These are phyloP conservation scores for Claviceps fusiformis DNA, from an alignment of 2,329 filamentous ascomycete species.

Conservation along the genomic window DNA sequence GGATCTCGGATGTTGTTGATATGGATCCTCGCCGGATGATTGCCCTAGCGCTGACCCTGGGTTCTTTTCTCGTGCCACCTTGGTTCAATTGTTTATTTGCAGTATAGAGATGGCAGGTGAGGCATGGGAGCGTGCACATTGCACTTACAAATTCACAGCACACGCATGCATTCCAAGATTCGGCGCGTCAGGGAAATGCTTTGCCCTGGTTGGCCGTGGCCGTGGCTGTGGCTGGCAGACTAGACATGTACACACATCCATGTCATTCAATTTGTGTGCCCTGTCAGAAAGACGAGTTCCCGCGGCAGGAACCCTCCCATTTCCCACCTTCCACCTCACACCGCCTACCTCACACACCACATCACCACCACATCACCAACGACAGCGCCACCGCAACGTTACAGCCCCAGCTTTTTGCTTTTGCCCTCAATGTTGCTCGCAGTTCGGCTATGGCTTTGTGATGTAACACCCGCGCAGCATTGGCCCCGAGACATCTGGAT, in stretches of 20 bases:
- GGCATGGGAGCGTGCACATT: no score
- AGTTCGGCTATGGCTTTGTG: background rate
- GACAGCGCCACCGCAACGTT: slow-evolving; percentile 11
- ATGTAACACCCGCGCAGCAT: background rate
- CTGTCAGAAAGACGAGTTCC: no score
- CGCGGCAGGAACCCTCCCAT: no score
- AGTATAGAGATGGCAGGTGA: no score
- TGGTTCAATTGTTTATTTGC: background rate
- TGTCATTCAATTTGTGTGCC: no score
- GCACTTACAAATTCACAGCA: no score
- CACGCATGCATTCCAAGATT: no score
- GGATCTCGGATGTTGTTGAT: background rate
- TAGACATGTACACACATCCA: no score
- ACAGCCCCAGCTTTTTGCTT: slow-evolving; percentile 6
- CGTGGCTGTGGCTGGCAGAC: no score
- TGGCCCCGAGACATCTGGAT: background rate
- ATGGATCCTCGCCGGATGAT: background rate
- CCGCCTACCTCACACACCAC: background rate
- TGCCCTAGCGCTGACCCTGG: background rate
- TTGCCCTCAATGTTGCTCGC: background rate
- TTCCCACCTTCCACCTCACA: background rate
- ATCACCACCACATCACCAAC: background rate
- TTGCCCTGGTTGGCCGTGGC: no score
- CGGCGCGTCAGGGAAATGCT: no score
- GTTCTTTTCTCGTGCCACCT: background rate